These are phyloP conservation scores for Hyaloscypha finlandica DNA, from an alignment of 495 filamentous ascomycete genomes.

Conservation along the genomic window DNA sequence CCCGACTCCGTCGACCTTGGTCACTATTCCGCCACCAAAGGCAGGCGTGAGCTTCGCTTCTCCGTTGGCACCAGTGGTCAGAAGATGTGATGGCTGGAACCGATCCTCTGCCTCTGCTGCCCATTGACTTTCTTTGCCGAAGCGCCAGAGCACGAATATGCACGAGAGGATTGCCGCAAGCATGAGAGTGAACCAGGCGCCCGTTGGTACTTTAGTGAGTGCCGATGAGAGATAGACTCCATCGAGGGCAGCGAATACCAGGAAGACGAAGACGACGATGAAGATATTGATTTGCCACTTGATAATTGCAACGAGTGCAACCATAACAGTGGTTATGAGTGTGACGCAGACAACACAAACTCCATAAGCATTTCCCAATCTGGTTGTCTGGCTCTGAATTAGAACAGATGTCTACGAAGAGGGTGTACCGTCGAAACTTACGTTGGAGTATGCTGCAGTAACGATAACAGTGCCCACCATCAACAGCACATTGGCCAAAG, in stretches of 20 bases:
- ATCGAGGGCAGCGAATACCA: slow-evolving; percentile 62
- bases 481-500: slow-evolving; percentile 70
- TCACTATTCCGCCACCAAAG: slow-evolving; percentile 49
- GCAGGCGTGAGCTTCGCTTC: slow-evolving; percentile 37
- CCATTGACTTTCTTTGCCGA: slow-evolving; percentile 76
- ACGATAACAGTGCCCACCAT: slow-evolving; percentile 76
- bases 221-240: slow-evolving; percentile 67
- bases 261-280: slow-evolving; percentile 60
- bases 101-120: slow-evolving; percentile 61
- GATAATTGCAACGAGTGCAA: slow-evolving; percentile 65
- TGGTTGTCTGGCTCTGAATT: slow-evolving; percentile 42
- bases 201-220: slow-evolving; percentile 67
- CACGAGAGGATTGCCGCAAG: slow-evolving; percentile 58
- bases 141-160: slow-evolving; percentile 71
- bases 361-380: slow-evolving; percentile 53
- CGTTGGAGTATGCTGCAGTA: slow-evolving; percentile 71
- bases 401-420: not conserved
- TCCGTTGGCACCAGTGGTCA: slow-evolving; percentile 36
- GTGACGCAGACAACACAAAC: slow-evolving; percentile 76
- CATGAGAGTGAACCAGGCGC: slow-evolving; percentile 73
- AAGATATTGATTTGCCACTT: slow-evolving; percentile 63
- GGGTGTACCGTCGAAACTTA: slow-evolving; percentile 34
- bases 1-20: slow-evolving; percentile 53
- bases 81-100: slow-evolving; percentile 49
- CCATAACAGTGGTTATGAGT: slow-evolving; percentile 72